Conservation (phyloP, 768 basidiomycete species). For the Pilatotrama ljubarskyi region DNA sequence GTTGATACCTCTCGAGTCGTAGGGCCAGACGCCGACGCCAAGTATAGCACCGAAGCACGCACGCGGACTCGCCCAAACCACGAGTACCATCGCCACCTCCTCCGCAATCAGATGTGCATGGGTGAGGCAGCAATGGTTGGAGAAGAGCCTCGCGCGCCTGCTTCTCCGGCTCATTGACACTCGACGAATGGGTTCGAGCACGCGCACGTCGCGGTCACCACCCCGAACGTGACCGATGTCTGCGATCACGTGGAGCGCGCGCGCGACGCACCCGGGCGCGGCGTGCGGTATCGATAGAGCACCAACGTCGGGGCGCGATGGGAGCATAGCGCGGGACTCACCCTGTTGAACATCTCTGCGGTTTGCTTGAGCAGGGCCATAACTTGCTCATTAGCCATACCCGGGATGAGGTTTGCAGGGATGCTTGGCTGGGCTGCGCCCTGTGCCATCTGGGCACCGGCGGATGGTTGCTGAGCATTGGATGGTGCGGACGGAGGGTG, state of each 20-base stretch:
- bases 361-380: conserved; percentile 58
- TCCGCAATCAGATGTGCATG: not conserved
- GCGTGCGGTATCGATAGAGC: not conserved
- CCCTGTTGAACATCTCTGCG: conserved; percentile 56
- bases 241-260: conserved; percentile 26
- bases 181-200: conserved; percentile 6
- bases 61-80: not conserved
- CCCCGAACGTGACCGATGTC: conserved; percentile 25
- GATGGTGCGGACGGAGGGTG: conserved; percentile 6
- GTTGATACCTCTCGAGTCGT: not conserved
- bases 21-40: conserved; percentile 1
- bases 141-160: conserved; percentile 2
- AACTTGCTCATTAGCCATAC: conserved; percentile 56
- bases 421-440: not conserved
- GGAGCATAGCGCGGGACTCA: conserved; percentile 23
- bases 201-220: conserved; percentile 20
- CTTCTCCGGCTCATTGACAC: not conserved
- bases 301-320: conserved; percentile 2
- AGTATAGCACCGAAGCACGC: conserved; percentile 3
- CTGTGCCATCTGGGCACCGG: conserved; percentile 12
- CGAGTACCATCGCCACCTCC: not conserved
- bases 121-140: not conserved
- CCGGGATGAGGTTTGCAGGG: conserved; percentile 14
- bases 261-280: conserved; percentile 15
- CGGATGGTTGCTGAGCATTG: conserved; percentile 16